Conservation (phyloP, 805 yeast species). For the Zygoascus tannicola region DNA sequence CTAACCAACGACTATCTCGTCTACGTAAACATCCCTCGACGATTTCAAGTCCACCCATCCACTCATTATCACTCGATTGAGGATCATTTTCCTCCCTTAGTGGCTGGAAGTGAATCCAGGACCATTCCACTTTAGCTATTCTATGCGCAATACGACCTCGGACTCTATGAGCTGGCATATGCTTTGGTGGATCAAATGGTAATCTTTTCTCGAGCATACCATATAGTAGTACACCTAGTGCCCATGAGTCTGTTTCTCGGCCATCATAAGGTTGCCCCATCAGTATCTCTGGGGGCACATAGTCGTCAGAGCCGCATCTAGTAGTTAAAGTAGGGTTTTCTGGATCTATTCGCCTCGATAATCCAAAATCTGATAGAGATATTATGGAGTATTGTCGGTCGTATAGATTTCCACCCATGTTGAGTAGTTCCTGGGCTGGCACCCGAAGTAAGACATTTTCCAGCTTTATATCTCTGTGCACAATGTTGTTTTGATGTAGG, state of each 20-base stretch:
- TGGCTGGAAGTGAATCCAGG: constrained; percentile 49
- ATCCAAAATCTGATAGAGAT: constrained; percentile 79
- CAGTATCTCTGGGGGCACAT: constrained; percentile 87
- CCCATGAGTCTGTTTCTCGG: constrained; percentile 86
- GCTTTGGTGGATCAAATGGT: constrained; percentile 81
- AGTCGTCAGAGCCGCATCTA: constrained; percentile 93
- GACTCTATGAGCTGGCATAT: constrained; percentile 29
- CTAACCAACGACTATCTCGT: constrained; percentile 37
- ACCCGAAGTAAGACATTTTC: constrained; percentile 46
- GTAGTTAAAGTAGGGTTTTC: constrained; percentile 62
- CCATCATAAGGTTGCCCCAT: constrained; percentile 93
- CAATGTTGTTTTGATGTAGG: constrained; percentile 57
- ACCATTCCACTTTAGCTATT: constrained; percentile 89
- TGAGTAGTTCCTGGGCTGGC: constrained; percentile 29
- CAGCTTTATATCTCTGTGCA: constrained; percentile 86
- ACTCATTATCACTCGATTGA: constrained; percentile 21
- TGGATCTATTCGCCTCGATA: constrained; percentile 60
- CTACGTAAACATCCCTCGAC: constrained; percentile 44
- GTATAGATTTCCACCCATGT: constrained; percentile 15
- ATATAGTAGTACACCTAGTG: constrained; percentile 84
- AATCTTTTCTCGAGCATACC: constrained; percentile 74
- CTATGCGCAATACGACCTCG: constrained; percentile 66
- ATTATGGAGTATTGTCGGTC: constrained; percentile 32
- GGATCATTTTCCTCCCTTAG: constrained; percentile 21
- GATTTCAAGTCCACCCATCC: constrained; percentile 40